Percentiles rank a stretch among this genome's conserved stretches.
These are phyloP conservation scores for Ascochyta rabiei DNA, from an alignment of 2,329 filamentous ascomycete genomes.

Conservation along the genomic window DNA sequence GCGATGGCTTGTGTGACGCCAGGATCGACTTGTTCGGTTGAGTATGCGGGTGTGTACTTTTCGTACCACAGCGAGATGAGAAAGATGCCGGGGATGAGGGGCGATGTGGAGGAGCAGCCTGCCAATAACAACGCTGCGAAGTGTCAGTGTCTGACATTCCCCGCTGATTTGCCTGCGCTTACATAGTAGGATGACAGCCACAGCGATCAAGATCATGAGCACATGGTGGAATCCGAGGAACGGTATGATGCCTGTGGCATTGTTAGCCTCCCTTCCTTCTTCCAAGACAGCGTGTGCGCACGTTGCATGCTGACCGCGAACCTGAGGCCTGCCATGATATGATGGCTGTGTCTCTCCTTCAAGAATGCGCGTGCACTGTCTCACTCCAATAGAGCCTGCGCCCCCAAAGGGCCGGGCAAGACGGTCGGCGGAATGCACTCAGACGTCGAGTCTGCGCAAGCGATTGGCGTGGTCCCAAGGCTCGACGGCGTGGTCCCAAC, in stretches of 20 bases:
- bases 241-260: slow-evolving; percentile 60
- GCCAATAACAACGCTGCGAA: slow-evolving; percentile 81
- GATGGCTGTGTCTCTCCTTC: slow-evolving; percentile 35
- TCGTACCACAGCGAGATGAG: slow-evolving; percentile 98
- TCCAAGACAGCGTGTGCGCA: slow-evolving; percentile 31
- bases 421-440: slow-evolving; percentile 42
- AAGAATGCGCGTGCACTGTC: slow-evolving; percentile 29
- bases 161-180: slow-evolving; percentile 52
- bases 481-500: slow-evolving; percentile 17
- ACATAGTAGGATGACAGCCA: slow-evolving; percentile 95
- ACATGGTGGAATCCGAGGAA: slow-evolving; percentile 79
- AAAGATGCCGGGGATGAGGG: slow-evolving; percentile 93
- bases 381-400: slow-evolving; percentile 43
- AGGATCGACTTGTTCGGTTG: slow-evolving; percentile 88
- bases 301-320: slow-evolving; percentile 60
- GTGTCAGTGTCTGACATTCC: slow-evolving; percentile 30
- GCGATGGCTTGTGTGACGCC: slow-evolving; percentile 82
- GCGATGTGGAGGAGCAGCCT: slow-evolving; percentile 95
- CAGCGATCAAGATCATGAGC: slow-evolving; percentile 94
- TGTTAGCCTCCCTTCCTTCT: slow-evolving; percentile 33
- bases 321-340: slow-evolving; percentile 58
- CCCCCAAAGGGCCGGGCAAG: slow-evolving; percentile 50
- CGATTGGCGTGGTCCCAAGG: slow-evolving; percentile 30
- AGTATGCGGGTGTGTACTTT: slow-evolving; percentile 79
- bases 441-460: slow-evolving; percentile 28